Evolutionary conservation across 345 rosid species (phyloP).

Genomic region (Citrus inodora): DNA sequence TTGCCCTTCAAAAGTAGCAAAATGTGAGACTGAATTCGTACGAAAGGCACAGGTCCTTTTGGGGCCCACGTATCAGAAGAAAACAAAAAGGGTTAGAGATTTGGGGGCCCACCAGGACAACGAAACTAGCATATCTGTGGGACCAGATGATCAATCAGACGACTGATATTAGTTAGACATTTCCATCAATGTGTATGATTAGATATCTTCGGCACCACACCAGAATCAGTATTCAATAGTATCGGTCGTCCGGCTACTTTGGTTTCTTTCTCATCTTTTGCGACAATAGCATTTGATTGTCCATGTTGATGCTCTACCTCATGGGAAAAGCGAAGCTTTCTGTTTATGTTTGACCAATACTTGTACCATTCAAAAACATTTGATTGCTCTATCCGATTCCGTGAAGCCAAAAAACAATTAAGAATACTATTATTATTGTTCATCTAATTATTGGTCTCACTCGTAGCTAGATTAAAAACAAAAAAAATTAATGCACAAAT

Average conservation of each 20-base stretch:
- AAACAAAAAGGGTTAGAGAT: neutral
- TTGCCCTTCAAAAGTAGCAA: neutral
- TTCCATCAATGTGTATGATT: neutral
- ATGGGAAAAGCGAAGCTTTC: neutral
- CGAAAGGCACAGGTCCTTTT: neutral
- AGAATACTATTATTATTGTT: neutral
- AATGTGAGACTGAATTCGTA: neutral
- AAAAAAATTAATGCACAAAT: neutral
- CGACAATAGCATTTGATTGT: neutral
- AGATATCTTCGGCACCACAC: too few species aligned
- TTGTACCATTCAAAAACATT: neutral
- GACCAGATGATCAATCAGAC: neutral
- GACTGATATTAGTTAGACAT: neutral
- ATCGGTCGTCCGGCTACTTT: neutral
- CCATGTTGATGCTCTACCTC: neutral
- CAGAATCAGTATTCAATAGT: too few species aligned
- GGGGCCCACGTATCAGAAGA: neutral
- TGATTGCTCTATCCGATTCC: too few species aligned
- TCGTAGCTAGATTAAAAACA: neutral
- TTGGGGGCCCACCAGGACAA: constrained; percentile 5
- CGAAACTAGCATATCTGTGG: neutral
- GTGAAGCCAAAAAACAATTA: fast-evolving
- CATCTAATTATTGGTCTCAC: neutral
- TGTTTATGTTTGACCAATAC: neutral
- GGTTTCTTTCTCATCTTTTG: neutral